A percentile compares a stretch with the other conserved stretches of the same genome.
phyloP scores from a whole-genome alignment of 768 basidiomycete species.

The Ephemerocybe angulata region DNA sequence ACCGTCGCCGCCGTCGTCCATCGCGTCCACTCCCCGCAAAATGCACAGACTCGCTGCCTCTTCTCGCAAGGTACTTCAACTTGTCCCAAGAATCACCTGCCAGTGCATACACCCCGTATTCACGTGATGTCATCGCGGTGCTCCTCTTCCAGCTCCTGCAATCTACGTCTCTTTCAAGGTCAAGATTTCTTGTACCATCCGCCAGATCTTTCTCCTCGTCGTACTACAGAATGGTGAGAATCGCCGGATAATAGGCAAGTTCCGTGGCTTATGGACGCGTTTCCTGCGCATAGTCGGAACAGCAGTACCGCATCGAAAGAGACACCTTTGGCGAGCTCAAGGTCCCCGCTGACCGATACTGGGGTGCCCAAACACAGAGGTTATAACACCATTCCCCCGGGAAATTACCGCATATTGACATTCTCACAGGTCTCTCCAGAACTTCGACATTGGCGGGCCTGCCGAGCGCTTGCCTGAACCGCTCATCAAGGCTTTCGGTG shows the following conservation, averaged over 20 bases:
- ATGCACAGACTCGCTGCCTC: background rate
- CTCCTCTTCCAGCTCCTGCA: background rate
- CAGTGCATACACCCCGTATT: background rate
- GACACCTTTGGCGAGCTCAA: constrained; percentile 96
- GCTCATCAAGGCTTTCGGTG: constrained; percentile 96
- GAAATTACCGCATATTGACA: background rate
- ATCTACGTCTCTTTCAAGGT: background rate
- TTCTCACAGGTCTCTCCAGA: constrained; percentile 76
- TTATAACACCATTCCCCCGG: constrained; percentile 20
- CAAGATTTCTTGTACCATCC: background rate
- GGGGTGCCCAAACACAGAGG: constrained; percentile 99
- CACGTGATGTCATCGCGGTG: background rate
- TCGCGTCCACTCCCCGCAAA: background rate
- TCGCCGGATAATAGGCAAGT: background rate
- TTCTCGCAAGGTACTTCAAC: background rate
- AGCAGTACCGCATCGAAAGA: constrained; percentile 72
- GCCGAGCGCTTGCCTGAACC: constrained; percentile 90
- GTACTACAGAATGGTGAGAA: background rate
- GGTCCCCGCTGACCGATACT: constrained; percentile 76
- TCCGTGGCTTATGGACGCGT: background rate
- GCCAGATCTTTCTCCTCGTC: constrained; percentile 2
- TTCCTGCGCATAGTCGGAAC: constrained; percentile 35
- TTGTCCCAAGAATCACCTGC: background rate
- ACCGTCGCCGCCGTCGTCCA: background rate
- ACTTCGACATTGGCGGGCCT: constrained; percentile 97